Base-by-base conservation (phyloP, 179 eudicot genomes). In the Amaranthus tricolor region DNA sequence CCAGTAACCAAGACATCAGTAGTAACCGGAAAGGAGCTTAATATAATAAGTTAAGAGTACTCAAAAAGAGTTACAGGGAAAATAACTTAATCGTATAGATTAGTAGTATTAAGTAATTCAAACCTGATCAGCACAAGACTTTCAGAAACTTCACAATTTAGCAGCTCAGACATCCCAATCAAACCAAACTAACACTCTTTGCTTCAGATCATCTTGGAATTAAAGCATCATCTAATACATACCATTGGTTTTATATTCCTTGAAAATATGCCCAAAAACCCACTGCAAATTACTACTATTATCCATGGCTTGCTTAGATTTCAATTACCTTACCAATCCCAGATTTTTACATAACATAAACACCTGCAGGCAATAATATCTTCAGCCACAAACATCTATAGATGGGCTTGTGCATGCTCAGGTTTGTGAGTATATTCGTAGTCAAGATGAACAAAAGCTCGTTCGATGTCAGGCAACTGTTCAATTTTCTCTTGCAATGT, bases 391-490 rank as follows among this genome's bases (percentile, higher is more conserved):
- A 31, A 44, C 19, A 75, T 47, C 50, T 73, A 85, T 17, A 55
- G 70, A 70, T 85, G 82, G 61, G 90, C 81, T 74, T 83, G 89
- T n/a, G 91, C 90, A 74, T 91, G 96, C 82, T 90, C 90, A 0
- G 94, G 93, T 76, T 85, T 89, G 79, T 89, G 93, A 65, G 82
- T 68, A 76, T 74, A 89, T 73, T 91, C 93, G 49, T 89, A 89
- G 78, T 91, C 96, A 7, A 89, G 91, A 76, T 91, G 94, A 75
- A 91, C 96, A 76, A 91, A 91, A 53, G 94, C 96, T 31, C 94
- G 88, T 61, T 91, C 96, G 31, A 91, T 91, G 62, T 89, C 94
- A 13, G 96, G 90, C 56, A 91, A 77, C 13, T 63, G 88, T 82
- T 91, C 95, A 5, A 91, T 89, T 76, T 91, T 91, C 80, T 88